These are phyloP conservation scores for Metarhizium sp. DNA, from an alignment of 2,329 filamentous ascomycete species.

Conservation along the genomic window DNA sequence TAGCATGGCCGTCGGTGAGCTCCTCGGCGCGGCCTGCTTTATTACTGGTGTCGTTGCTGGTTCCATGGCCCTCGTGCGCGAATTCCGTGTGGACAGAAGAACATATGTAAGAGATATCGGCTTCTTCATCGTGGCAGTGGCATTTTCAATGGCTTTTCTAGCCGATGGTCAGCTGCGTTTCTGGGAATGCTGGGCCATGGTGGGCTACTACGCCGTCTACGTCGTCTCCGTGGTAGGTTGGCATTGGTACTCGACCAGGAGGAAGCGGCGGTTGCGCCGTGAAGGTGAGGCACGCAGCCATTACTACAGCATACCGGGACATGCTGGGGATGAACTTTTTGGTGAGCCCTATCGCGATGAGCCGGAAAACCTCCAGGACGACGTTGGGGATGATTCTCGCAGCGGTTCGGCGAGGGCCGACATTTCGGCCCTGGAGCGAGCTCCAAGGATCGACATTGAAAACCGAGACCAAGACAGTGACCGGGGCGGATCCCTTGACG, in stretches of 20 bases:
- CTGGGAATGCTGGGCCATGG: slow-evolving; percentile 89
- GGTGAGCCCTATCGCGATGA: slow-evolving; percentile 56
- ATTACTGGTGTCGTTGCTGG: slow-evolving; percentile 95
- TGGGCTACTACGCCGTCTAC: slow-evolving; percentile 84
- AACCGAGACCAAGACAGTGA: slow-evolving; percentile 25
- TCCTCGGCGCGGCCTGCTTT: slow-evolving; percentile 90
- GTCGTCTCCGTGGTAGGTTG: slow-evolving; percentile 79
- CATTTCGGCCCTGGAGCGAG: slow-evolving; percentile 34
- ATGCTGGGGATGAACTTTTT: slow-evolving; percentile 41
- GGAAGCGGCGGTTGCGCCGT: slow-evolving; percentile 49
- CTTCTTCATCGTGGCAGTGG: slow-evolving; percentile 82
- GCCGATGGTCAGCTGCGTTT: slow-evolving; percentile 73
- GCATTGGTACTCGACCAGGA: slow-evolving; percentile 75
- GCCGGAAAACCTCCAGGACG: slow-evolving; percentile 25
- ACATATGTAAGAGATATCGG: slow-evolving; percentile 86
- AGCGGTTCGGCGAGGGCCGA: slow-evolving; percentile 19
- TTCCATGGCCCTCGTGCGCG: slow-evolving; percentile 92
- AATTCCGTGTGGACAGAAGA: slow-evolving; percentile 82
- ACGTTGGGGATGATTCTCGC: slow-evolving; percentile 8
- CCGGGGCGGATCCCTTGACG: slow-evolving; percentile 31
- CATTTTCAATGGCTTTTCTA: slow-evolving; percentile 80
- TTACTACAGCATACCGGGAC: slow-evolving; percentile 49
- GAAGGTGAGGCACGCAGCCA: slow-evolving; percentile 68
- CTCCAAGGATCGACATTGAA: slow-evolving; percentile 38
- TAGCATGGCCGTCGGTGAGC: slow-evolving; percentile 90